Percentiles rank a stretch among this genome's conserved stretches.
Conservation (phyloP, 495 filamentous ascomycete species). For the Halenospora varia region DNA sequence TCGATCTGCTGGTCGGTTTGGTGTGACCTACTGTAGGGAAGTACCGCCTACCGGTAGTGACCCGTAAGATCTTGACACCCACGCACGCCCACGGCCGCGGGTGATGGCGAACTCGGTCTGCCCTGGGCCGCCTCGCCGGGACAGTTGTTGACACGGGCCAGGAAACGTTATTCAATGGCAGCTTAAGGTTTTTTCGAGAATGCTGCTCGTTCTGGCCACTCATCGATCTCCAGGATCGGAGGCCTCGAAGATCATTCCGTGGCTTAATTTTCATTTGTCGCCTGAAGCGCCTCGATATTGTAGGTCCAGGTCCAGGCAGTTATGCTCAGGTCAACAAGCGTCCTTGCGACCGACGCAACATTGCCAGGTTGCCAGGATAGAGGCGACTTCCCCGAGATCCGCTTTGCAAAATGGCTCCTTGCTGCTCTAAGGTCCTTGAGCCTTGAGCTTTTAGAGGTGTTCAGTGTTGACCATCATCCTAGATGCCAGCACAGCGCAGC, state of each 20-base stretch:
- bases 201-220: too few species aligned
- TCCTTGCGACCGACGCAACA: not conserved
- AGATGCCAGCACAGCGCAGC: too few species aligned
- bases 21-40: not conserved
- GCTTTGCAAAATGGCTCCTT: not conserved
- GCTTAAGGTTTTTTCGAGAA: too few species aligned
- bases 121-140: too few species aligned
- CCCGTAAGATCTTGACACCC: not conserved
- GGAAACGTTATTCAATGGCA: too few species aligned
- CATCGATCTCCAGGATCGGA: too few species aligned
- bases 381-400: not conserved
- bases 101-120: not conserved
- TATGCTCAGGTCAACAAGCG: not conserved
- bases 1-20: not conserved
- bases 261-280: too few species aligned
- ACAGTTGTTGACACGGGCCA: not conserved
- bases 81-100: not conserved
- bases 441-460: too few species aligned
- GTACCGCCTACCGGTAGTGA: too few species aligned
- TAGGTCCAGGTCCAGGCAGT: not conserved
- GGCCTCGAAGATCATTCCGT: too few species aligned
- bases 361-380: not conserved
- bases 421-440: not conserved
- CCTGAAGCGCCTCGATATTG: not conserved
- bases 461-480: too few species aligned